Percentiles rank a stretch among this genome's conserved stretches.
Conservation (phyloP, 2,329 filamentous ascomycete species). For the Apiospora koreana region DNA sequence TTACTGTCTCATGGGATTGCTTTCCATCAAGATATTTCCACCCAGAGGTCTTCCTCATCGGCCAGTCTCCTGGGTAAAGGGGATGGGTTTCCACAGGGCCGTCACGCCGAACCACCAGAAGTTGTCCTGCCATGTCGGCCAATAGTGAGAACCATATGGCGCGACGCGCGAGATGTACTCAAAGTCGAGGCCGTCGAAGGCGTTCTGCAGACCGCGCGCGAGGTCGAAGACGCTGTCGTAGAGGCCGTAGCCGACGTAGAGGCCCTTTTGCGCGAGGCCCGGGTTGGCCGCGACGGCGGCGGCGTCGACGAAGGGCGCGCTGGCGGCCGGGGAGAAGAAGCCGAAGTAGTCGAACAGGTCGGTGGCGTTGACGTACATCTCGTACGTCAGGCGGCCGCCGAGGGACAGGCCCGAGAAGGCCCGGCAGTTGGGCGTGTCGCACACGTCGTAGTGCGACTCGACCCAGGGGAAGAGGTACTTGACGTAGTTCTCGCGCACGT, state of each 20-base stretch:
- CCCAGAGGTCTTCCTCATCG: background rate
- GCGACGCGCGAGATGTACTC: slow-evolving; percentile 5
- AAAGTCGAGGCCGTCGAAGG: slow-evolving; percentile 11
- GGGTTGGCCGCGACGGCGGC: slow-evolving; percentile 21
- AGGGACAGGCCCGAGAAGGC: slow-evolving; percentile 30
- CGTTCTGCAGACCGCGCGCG: slow-evolving; percentile 25
- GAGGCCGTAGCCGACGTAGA: slow-evolving; percentile 29
- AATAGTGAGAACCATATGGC: background rate
- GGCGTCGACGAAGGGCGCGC: slow-evolving; percentile 19
- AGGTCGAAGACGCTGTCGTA: slow-evolving; percentile 28
- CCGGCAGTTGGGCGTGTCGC: slow-evolving; percentile 24
- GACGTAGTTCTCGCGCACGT: slow-evolving; percentile 28
- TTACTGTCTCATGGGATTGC: background rate
- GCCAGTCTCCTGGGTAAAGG: background rate
- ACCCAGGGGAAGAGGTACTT: slow-evolving; percentile 31
- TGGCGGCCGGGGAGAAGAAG: slow-evolving; percentile 30
- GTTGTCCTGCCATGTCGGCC: slow-evolving; percentile 5
- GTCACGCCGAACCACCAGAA: slow-evolving; percentile 3
- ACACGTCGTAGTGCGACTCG: slow-evolving; percentile 25
- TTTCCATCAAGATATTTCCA: background rate
- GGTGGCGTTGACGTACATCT: slow-evolving; percentile 33
- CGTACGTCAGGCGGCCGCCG: slow-evolving; percentile 31
- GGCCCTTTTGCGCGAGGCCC: slow-evolving; percentile 21
- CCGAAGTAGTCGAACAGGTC: slow-evolving; percentile 31
- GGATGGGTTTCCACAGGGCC: background rate